These are phyloP conservation scores for Beauveria pseudobassiana DNA, from an alignment of 2,329 filamentous ascomycete genomes.

Conservation along the genomic window DNA sequence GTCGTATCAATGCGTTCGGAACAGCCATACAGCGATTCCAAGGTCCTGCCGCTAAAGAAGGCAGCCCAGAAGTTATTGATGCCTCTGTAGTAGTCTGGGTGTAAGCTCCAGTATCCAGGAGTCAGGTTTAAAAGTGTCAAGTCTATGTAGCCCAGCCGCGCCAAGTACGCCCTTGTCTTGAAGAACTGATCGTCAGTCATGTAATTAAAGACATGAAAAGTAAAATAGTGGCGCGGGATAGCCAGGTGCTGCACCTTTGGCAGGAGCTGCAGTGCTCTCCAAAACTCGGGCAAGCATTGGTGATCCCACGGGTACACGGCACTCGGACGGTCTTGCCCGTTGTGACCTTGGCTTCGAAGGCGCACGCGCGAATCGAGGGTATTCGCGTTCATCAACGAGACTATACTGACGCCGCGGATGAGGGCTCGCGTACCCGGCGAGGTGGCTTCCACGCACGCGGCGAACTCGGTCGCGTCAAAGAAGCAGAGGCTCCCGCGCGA, in stretches of 20 bases:
- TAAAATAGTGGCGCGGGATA: not conserved
- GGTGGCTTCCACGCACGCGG: not conserved
- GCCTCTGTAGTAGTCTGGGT: fast-evolving
- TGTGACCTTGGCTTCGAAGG: not conserved
- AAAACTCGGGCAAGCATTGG: not conserved
- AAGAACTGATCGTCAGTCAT: not conserved
- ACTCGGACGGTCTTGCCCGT: not conserved
- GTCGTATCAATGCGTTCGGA: not conserved
- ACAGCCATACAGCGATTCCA: not conserved
- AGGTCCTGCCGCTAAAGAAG: not conserved
- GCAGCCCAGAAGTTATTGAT: not conserved
- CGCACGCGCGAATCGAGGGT: not conserved
- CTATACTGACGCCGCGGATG: not conserved
- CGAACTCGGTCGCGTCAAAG: not conserved
- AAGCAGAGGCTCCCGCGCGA: not conserved
- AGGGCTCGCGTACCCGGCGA: not conserved
- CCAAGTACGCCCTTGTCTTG: not conserved
- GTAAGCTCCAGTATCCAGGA: fast-evolving
- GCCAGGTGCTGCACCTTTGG: not conserved
- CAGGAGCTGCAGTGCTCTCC: not conserved
- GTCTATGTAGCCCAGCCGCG: not conserved
- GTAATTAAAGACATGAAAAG: fast-evolving
- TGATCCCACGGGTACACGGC: not conserved
- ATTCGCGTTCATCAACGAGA: not conserved
- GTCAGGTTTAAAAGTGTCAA: not conserved